Conservation (phyloP, 163 green algal genomes). For the Scenedesmus sp. region DNA sequence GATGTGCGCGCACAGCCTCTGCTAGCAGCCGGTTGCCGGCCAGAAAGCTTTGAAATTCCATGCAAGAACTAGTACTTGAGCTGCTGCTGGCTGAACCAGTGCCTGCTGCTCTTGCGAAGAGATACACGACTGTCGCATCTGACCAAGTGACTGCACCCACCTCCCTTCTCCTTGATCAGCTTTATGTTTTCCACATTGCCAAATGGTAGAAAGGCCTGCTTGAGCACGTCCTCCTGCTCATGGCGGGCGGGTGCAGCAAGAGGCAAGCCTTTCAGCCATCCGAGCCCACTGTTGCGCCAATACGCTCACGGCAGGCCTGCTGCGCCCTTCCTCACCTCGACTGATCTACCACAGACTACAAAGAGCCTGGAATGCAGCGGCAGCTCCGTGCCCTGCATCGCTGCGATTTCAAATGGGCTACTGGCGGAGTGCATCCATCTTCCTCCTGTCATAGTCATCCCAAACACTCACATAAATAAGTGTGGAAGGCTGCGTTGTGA, state of each 20-base stretch:
- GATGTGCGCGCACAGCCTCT: neutral
- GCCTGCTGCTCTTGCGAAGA: neutral
- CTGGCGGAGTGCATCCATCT: neutral
- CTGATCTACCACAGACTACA: constrained; percentile 80
- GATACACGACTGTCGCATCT: constrained; percentile 6
- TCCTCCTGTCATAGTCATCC: constrained; percentile 1
- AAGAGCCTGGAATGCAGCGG: constrained; percentile 66
- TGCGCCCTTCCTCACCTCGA: constrained; percentile 66
- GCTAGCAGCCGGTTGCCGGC: neutral
- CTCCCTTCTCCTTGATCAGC: constrained; percentile 85
- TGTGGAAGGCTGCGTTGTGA: neutral
- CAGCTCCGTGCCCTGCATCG: neutral
- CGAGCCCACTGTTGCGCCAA: neutral
- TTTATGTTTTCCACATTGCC: constrained; percentile 79
- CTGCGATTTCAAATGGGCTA: neutral
- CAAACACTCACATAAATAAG: neutral
- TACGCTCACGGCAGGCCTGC: neutral
- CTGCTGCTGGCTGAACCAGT: neutral
- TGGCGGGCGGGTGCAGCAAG: neutral
- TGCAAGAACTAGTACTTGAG: neutral
- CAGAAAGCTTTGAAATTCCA: neutral
- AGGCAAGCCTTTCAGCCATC: neutral
- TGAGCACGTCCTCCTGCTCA: constrained; percentile 72
- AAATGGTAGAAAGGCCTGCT: constrained; percentile 70
- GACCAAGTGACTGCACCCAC: constrained; percentile 60